Percentiles rank a stretch among this genome's conserved stretches.
Conservation (phyloP, 1,139 yeast species). For the Yamadazyma siamensis region DNA sequence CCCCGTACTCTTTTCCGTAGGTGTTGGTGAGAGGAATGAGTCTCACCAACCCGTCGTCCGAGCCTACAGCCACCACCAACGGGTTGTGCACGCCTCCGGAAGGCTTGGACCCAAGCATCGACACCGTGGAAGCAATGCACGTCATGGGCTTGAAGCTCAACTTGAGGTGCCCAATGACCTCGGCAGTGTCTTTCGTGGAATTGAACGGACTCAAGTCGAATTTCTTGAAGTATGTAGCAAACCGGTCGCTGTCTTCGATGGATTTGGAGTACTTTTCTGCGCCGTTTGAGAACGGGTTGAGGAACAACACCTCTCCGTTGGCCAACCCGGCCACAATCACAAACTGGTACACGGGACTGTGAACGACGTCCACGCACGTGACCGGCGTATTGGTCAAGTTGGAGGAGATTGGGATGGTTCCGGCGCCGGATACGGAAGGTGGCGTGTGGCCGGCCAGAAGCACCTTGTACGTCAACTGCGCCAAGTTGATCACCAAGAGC, state of each 20-base stretch:
- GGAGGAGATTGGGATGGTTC: slow-evolving; percentile 9
- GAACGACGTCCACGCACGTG: slow-evolving; percentile 31
- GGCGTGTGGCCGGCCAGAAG: slow-evolving; percentile 18
- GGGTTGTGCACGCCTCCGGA: slow-evolving; percentile 33
- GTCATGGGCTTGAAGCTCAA: slow-evolving; percentile 56
- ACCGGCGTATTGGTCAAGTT: slow-evolving; percentile 19
- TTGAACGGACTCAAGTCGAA: slow-evolving; percentile 35
- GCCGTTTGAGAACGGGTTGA: slow-evolving; percentile 25
- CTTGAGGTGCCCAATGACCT: slow-evolving; percentile 55
- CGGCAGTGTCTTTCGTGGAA: slow-evolving; percentile 6
- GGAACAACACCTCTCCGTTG: slow-evolving; percentile 38
- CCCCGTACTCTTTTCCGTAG: slow-evolving; percentile 19
- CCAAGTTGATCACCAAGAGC: slow-evolving; percentile 27
- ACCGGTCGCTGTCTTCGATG: slow-evolving; percentile 32
- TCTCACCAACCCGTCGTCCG: slow-evolving; percentile 66
- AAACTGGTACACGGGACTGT: slow-evolving; percentile 28
- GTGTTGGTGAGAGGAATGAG: slow-evolving; percentile 47
- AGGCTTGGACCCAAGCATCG: slow-evolving; percentile 8
- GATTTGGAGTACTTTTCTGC: slow-evolving; percentile 20
- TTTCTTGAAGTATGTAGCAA: slow-evolving; percentile 36
- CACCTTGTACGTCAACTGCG: slow-evolving; percentile 23
- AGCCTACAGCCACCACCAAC: slow-evolving; percentile 51
- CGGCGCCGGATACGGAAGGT: slow-evolving; percentile 1
- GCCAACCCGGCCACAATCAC: slow-evolving; percentile 38
- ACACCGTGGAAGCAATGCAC: slow-evolving; percentile 24